Percentiles rank a stretch among this genome's conserved stretches.
Conservation (phyloP, 208 protist genomes). For the Acanthamoeba royreba region DNA sequence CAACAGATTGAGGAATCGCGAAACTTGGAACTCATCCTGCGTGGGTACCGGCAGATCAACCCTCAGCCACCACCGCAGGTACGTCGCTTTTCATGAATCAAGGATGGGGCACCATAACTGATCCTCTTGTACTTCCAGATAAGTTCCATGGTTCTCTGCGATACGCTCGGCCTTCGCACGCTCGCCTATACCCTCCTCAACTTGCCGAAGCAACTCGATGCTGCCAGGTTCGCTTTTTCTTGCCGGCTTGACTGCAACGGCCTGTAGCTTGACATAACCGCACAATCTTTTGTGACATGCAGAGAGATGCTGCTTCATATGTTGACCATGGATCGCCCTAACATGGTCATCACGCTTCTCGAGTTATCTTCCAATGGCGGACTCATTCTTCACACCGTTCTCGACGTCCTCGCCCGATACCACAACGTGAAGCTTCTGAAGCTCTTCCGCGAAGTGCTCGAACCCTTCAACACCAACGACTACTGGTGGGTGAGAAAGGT, state of each 20-base stretch:
- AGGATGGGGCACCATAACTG: too few species aligned
- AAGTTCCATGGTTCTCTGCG: neutral
- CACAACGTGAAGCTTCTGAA: neutral
- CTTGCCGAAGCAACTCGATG: neutral
- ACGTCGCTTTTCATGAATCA: too few species aligned
- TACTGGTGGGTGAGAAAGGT: too few species aligned
- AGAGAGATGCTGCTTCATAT: neutral
- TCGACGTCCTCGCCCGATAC: neutral
- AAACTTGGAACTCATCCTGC: too few species aligned
- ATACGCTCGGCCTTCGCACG: neutral
- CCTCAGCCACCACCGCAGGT: too few species aligned
- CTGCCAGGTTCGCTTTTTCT: neutral
- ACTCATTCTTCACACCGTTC: neutral
- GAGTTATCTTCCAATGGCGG: neutral
- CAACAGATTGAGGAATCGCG: too few species aligned
- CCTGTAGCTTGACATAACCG: neutral
- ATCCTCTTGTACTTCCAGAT: neutral
- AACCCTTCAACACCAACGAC: neutral
- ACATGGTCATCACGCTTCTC: neutral
- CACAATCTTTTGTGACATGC: neutral
- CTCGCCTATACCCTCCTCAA: neutral
- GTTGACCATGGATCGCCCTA: neutral
- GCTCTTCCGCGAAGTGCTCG: neutral
- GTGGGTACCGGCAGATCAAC: too few species aligned
- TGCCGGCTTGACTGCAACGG: too few species aligned